A percentile compares a stretch with the other conserved stretches of the same genome.
These are phyloP conservation scores for Tillandsia fasciculata DNA, from an alignment of 176 grass and related monocot species.

Conservation along the genomic window DNA sequence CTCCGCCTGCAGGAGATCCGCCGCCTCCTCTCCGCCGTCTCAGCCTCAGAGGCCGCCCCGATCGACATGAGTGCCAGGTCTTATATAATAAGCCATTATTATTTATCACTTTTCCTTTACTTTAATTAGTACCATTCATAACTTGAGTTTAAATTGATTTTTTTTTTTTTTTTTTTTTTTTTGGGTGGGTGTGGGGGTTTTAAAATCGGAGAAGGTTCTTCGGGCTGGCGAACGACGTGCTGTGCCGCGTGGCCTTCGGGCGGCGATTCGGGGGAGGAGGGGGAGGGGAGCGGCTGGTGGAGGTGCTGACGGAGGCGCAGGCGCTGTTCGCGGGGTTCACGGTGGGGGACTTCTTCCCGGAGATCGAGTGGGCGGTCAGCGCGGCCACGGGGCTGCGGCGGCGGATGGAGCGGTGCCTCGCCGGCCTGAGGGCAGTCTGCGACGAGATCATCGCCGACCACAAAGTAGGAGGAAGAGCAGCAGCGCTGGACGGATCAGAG, in stretches of 20 bases:
- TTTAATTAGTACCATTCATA: no score
- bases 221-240: conserved; percentile 30
- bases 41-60: background rate
- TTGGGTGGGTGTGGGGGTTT: no score
- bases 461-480: background rate
- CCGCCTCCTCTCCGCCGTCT: conserved; percentile 24
- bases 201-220: conserved; percentile 5
- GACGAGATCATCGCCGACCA: conserved; percentile 29
- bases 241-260: conserved; percentile 40
- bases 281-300: conserved; percentile 16
- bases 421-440: conserved; percentile 10
- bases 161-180: no score
- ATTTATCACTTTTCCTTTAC: no score
- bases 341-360: conserved; percentile 30
- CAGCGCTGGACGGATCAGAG: background rate
- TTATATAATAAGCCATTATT: no score
- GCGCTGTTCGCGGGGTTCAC: conserved; percentile 33
- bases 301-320: conserved; percentile 26
- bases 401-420: background rate
- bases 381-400: conserved; percentile 10
- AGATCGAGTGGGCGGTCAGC: conserved; percentile 19
- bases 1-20: conserved; percentile 24
- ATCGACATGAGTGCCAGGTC: conserved; percentile 27
- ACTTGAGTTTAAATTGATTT: no score
- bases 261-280: background rate